phyloP scores from a whole-genome alignment of 2,329 filamentous ascomycete genomes.

The Rachicladosporium sp. region DNA sequence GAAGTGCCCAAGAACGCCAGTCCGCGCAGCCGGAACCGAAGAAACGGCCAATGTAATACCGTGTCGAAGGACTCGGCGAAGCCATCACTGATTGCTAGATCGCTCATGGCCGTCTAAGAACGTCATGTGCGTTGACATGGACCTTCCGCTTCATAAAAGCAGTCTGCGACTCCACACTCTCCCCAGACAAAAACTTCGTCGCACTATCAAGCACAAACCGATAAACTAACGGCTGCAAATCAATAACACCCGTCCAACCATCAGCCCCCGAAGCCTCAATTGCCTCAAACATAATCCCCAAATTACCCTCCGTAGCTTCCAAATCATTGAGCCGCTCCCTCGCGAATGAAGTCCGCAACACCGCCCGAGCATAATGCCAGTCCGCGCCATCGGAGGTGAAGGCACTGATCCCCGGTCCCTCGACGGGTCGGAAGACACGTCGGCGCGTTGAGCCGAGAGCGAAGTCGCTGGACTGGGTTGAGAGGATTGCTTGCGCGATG shows the following conservation, averaged over 20 bases:
- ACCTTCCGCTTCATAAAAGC: conserved; percentile 4
- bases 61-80: too few species aligned
- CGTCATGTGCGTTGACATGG: too few species aligned
- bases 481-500: conserved; percentile 41
- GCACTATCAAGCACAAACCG: conserved; percentile 27
- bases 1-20: too few species aligned
- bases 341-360: conserved; percentile 22
- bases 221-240: conserved; percentile 21
- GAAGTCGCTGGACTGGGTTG: conserved; percentile 29
- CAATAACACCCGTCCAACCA: conserved; percentile 15
- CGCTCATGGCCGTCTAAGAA: too few species aligned
- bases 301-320: conserved; percentile 7
- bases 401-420: conserved; percentile 14
- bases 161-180: conserved; percentile 16
- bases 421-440: conserved; percentile 11
- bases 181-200: conserved; percentile 25
- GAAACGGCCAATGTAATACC: too few species aligned
- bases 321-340: conserved; percentile 21
- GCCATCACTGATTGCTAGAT: too few species aligned
- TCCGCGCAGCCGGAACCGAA: too few species aligned
- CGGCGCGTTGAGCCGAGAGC: conserved; percentile 1
- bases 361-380: conserved; percentile 19
- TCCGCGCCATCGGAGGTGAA: conserved; percentile 19
- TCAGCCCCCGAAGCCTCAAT: conserved; percentile 8
- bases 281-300: too few species aligned